phyloP scores from a whole-genome alignment of 805 yeast species.

The Isabelozyma heimii region DNA sequence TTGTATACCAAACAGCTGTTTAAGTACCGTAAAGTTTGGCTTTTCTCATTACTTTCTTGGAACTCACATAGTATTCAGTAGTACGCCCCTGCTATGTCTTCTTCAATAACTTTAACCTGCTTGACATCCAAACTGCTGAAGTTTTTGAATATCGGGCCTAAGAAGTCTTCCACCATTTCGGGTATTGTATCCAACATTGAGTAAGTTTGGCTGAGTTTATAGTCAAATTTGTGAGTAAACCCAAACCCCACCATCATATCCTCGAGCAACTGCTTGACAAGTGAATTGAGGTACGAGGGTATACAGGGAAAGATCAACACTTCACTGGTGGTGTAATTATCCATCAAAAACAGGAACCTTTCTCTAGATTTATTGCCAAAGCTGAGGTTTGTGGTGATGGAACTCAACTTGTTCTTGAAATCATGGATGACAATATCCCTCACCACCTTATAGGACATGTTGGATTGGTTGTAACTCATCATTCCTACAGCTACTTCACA shows the following conservation, averaged over 20 bases:
- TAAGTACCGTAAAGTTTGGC: conserved; percentile 5
- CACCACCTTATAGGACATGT: conserved; percentile 11
- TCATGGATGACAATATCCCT: conserved; percentile 10
- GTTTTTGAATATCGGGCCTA: conserved; percentile 3
- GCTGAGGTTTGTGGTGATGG: conserved; percentile 18
- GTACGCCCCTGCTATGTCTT: conserved; percentile 5
- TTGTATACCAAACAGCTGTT: conserved; percentile 8
- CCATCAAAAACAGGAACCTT: conserved; percentile 13
- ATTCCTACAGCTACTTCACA: conserved; percentile 20
- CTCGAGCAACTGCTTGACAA: conserved; percentile 4
- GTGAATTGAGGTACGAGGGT: conserved; percentile 8
- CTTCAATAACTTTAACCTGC: conserved; percentile 2
- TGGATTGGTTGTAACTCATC: conserved; percentile 9
- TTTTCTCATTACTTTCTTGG: conserved; percentile 6
- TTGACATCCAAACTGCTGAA: background rate
- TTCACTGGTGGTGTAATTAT: conserved; percentile 3
- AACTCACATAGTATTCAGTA: conserved; percentile 2
- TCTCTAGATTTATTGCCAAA: conserved; percentile 14
- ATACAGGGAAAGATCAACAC: conserved; percentile 13
- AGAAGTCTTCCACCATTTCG: conserved; percentile 1
- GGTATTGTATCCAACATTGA: conserved; percentile 1
- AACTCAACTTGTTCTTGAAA: conserved; percentile 13
- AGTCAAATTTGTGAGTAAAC: background rate
- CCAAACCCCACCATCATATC: conserved; percentile 3
- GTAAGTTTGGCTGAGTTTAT: background rate